Evolutionary conservation across 140 eudicot genomes (phyloP).

Genomic region (Cichorium intybus): DNA sequence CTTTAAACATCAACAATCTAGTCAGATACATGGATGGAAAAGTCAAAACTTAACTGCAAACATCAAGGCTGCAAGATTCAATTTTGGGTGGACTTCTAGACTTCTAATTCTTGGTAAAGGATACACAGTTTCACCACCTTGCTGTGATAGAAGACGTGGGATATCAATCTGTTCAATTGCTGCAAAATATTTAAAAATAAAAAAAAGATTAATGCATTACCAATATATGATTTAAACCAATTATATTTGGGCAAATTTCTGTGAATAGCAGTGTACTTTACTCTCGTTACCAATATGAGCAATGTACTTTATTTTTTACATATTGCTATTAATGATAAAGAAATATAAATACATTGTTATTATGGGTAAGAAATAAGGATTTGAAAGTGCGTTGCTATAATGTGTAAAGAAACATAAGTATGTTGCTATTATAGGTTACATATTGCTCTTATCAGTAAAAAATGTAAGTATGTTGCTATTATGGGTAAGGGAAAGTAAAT

Average conservation of each 20-base stretch:
- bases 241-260: not conserved
- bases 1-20: constrained; percentile 12
- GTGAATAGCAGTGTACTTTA: not conserved
- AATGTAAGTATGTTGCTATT: not conserved
- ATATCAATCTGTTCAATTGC: constrained; percentile 89
- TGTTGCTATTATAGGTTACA: no score
- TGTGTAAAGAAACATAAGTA: no score
- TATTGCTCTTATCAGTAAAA: not conserved
- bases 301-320: not conserved
- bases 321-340: not conserved
- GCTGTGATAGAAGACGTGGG: constrained; percentile 92
- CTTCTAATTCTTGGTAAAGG: constrained; percentile 85
- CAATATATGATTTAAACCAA: constrained; percentile 1
- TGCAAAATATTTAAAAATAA: constrained; percentile 21
- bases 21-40: not conserved
- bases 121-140: constrained; percentile 98
- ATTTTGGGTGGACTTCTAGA: constrained; percentile 86
- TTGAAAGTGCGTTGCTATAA: no score
- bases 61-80: constrained; percentile 73
- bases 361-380: no score
- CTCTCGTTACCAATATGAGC: not conserved
- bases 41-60: constrained; percentile 76
- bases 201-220: not conserved
- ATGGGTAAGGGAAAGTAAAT: not conserved
- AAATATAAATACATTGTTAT: not conserved